Conservation (phyloP, 345 rosid species). For the Lumnitzera racemosa region DNA sequence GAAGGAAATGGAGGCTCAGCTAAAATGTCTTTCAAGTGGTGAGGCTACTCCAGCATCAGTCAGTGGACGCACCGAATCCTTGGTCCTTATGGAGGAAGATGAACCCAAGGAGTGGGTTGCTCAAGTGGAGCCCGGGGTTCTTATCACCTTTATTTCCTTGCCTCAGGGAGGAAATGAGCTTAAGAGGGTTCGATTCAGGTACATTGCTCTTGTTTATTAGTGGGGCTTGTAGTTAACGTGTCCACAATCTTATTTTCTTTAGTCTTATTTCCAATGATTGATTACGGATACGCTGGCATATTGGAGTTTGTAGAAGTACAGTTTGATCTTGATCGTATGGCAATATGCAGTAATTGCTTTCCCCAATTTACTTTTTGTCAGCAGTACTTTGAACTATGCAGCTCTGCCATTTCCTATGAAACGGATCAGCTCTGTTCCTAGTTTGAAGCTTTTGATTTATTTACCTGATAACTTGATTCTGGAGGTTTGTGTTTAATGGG, state of each 20-base stretch:
- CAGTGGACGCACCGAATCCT: constrained; percentile 77
- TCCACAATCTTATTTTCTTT: constrained; percentile 2
- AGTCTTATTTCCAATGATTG: constrained; percentile 1
- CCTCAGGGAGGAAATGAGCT: constrained; percentile 94
- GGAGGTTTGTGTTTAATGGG: neutral
- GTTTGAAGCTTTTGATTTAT: neutral
- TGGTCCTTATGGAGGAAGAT: constrained; percentile 75
- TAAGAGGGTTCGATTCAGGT: constrained; percentile 94
- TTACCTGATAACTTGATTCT: neutral
- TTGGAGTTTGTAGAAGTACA: constrained; percentile 4
- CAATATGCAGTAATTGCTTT: constrained; percentile 3
- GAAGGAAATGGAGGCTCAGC: constrained; percentile 74
- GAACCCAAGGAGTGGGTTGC: constrained; percentile 99
- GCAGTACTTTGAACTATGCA: neutral
- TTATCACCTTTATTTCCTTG: constrained; percentile 82
- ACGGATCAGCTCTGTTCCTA: neutral
- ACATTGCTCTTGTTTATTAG: constrained; percentile 10
- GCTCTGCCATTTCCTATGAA: neutral
- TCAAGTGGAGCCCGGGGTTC: constrained; percentile 97
- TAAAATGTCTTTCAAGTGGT: constrained; percentile 79
- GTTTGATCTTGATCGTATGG: constrained; percentile 7
- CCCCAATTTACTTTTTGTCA: neutral
- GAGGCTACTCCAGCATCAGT: constrained; percentile 85
- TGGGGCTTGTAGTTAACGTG: constrained; percentile 6
- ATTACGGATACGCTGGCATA: neutral